Evolutionary conservation across 208 protist species (phyloP).

Genomic region (Acanthamoeba culbertsoni): DNA sequence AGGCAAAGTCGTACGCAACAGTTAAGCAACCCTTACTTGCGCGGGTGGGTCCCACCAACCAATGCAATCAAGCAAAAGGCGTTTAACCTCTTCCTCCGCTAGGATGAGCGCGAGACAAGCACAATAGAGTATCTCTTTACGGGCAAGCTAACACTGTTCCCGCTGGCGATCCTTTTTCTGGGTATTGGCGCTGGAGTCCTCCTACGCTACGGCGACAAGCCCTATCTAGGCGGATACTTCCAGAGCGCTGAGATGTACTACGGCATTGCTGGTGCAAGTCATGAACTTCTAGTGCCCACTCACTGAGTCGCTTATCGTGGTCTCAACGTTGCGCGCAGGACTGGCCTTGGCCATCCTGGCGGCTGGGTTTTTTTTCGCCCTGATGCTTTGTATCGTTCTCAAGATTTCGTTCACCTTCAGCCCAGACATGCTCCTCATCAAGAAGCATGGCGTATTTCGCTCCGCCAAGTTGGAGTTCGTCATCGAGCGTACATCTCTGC

Average conservation of each 20-base stretch:
- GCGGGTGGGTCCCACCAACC: not conserved
- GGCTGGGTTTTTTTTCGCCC: constrained; percentile 34
- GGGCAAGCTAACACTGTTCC: constrained; percentile 64
- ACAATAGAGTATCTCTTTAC: constrained; percentile 63
- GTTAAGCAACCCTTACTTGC: constrained; percentile 20
- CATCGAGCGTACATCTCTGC: constrained; percentile 31
- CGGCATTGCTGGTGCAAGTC: constrained; percentile 33
- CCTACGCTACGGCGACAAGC: constrained; percentile 54
- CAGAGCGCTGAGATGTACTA: constrained; percentile 54
- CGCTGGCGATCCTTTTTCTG: constrained; percentile 52
- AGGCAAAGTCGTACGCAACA: not conserved
- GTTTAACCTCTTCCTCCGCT: not conserved
- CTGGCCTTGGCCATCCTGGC: constrained; percentile 35
- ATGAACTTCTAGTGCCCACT: no score
- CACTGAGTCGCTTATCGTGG: not conserved
- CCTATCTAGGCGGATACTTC: constrained; percentile 56
- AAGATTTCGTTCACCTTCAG: constrained; percentile 59
- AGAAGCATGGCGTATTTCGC: constrained; percentile 64
- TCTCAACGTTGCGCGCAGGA: not conserved
- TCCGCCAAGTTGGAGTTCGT: constrained; percentile 40
- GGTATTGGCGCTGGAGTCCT: constrained; percentile 45
- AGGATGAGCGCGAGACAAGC: constrained; percentile 3
- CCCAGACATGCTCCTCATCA: constrained; percentile 4
- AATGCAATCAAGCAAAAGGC: not conserved
- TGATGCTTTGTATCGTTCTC: constrained; percentile 58